A percentile compares a stretch with the other conserved stretches of the same genome.
These are phyloP conservation scores for Ballota nigra DNA, from an alignment of 257 asterid genomes.

Conservation along the genomic window DNA sequence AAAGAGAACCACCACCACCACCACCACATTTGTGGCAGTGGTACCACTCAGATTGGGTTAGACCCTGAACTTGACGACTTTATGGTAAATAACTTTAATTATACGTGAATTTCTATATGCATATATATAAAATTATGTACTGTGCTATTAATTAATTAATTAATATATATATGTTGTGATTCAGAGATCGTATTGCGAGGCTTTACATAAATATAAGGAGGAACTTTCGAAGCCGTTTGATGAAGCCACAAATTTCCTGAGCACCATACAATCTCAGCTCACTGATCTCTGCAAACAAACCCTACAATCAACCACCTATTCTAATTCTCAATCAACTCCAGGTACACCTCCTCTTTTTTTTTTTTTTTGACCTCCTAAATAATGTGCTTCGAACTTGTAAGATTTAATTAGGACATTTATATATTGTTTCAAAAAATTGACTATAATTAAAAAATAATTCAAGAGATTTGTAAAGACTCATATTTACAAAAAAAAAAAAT, in stretches of 20 bases:
- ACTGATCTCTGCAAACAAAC: slow-evolving; percentile 61
- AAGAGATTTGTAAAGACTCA: no score
- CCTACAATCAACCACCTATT: slow-evolving; percentile 34
- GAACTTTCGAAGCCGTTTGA: slow-evolving; percentile 72
- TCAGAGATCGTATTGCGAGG: slow-evolving; percentile 74
- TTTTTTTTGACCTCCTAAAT: no score
- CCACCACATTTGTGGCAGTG: no score
- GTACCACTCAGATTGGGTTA: slow-evolving; percentile 53
- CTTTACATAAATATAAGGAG: slow-evolving; percentile 56
- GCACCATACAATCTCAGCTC: slow-evolving; percentile 64
- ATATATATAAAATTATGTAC: not conserved
- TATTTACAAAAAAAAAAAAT: no score
- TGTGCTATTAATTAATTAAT: no score
- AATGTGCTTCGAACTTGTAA: no score
- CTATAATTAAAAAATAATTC: no score
- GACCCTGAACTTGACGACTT: slow-evolving; percentile 83
- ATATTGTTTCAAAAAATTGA: no score
- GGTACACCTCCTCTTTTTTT: no score
- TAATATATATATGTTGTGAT: not conserved
- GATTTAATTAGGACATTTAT: no score
- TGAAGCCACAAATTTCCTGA: slow-evolving; percentile 73
- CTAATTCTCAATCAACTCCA: not conserved
- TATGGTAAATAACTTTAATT: no score
- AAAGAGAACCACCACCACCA: slow-evolving; percentile 36
- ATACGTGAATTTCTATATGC: no score